Base-by-base conservation (phyloP, 768 basidiomycete species). In the Termitomyces sp. region DNA sequence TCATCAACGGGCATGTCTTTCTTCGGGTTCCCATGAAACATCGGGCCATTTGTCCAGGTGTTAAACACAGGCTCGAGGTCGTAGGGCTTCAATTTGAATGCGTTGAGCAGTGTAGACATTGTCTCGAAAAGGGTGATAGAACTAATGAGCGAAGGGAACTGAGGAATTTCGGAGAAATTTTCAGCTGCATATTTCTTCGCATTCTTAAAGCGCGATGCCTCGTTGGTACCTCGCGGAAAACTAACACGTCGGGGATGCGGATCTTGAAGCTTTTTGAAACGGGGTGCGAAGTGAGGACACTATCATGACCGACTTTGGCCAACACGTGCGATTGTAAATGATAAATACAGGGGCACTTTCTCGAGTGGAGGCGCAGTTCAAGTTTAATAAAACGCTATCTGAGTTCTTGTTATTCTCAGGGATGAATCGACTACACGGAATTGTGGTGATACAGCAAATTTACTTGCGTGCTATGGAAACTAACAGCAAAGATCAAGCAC, bases 71-170 rank as follows among this genome's bases (percentile, higher is more conserved):
- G 87, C 62, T 85, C 82, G 62, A 91, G 82, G 75, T 91, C 82
- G 67, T 85, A 90, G 20, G 86, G 82, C 64, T 90, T 90, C 68
- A 89, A 78, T 73, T 88, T 90, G 82, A 92, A 91, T 55, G 86
- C 87, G 67, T 85, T 84, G 33, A 91, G 81, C 78, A 91, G 83
- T 27, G 54, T 67, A 46, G 57, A 50, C 44, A 51, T 37, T 40
- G 46, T 45, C 22, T 24, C 36, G 10, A 50, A 49, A 53, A 55
- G 55, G 45, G 43, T 47, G 44, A 52, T 24, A 22, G 52, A 57
- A 44, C 24, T 52, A 37, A 5, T 39, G 7, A 27, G 10, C 3
- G 47, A 5, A 33, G 47, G 27, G 44, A 49, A n/a, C 42, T 27
- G 12, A 53, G 22, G 5, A 13, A 44, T 24, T 26, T 36, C 18